Percentiles rank a stretch among this genome's conserved stretches.
phyloP scores from a whole-genome alignment of 192 early-diverging fungal species.

The Podila horticola region DNA sequence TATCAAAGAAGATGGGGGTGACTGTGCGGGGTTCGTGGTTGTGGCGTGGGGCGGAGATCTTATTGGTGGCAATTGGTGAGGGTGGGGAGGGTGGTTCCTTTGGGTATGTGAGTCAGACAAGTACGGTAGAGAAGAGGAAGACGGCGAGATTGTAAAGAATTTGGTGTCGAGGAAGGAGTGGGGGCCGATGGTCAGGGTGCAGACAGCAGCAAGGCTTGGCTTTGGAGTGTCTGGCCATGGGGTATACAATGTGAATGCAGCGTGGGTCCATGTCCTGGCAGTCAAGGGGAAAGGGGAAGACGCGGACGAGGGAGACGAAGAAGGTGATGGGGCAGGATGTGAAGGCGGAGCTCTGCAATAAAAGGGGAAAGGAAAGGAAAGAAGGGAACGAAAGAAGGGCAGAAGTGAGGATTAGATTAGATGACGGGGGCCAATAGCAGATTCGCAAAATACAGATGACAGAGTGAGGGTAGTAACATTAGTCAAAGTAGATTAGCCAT shows the following conservation, averaged over 20 bases:
- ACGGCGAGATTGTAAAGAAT: slow-evolving; percentile 21
- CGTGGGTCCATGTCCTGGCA: slow-evolving; percentile 33
- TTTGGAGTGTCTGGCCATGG: slow-evolving; percentile 1
- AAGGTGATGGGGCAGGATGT: not conserved
- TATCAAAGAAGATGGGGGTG: not conserved
- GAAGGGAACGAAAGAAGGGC: not conserved
- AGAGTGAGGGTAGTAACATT: no score
- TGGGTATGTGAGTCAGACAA: not conserved
- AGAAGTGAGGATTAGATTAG: no score
- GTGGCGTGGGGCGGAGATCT: not conserved
- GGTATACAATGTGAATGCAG: slow-evolving; percentile 17
- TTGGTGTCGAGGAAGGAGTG: slow-evolving; percentile 57
- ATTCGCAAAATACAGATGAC: no score
- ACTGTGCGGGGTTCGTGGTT: not conserved
- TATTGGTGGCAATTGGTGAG: not conserved
- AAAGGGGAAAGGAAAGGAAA: not conserved
- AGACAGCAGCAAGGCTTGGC: slow-evolving; percentile 37
- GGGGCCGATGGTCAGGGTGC: slow-evolving; percentile 59
- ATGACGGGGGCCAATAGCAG: no score
- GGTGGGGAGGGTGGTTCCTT: not conserved
- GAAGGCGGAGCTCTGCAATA: not conserved
- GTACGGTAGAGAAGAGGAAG: not conserved
- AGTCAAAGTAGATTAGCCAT: no score
- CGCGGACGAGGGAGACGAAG: not conserved
- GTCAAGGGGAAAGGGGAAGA: not conserved